Base-by-base conservation (phyloP, 2,329 filamentous ascomycete species). In the Rutstroemia sydowiana region DNA sequence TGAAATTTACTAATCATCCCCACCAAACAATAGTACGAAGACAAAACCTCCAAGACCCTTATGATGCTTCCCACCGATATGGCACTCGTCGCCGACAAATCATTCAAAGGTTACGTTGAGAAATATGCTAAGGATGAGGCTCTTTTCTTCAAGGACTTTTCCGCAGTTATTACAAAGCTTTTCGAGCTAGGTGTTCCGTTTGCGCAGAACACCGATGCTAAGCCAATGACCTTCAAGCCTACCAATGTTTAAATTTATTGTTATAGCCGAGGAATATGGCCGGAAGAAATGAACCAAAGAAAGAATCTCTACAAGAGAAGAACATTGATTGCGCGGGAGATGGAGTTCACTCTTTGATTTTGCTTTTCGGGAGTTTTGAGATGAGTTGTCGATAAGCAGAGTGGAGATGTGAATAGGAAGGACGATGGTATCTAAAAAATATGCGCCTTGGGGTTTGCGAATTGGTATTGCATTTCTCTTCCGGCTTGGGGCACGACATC, bases 1-100 rank as follows among this genome's bases (percentile, higher is more conserved):
- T 42, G 13, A 37, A 2, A 31, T 23, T 9, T 44, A 30, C 48
- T 51, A 37, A 51, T 41, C 21, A 5, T 18, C 34, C 34, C 14
- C n/a, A 37, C 47, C 55, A 43, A 55, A 37, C 41, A 43, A 18
- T 14, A 95, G 79, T 92, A 85, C 68, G 84, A 95, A 73, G 91
- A 97, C 73, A 87, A 87, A 74, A 81, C 76, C 66, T 88, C 85
- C 65, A 91, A 95, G 80, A 78, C 78, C 39, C 75, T 97, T 63
- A 97, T 98, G 93, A 97, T 98, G 92, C 76, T 98, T 70, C 93
- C 93, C 48, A 87, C 89, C 59, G 92, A 98, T 67, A 83, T 95
- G 73, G 86, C 85, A 52, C 76, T 97, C 52, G 73, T 95, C 66
- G 81, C 91, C 74, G 92, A 97, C 74, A 92, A 92, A 79, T 76